phyloP scores from a whole-genome alignment of 345 rosid genomes.

The Brassica nigra region DNA sequence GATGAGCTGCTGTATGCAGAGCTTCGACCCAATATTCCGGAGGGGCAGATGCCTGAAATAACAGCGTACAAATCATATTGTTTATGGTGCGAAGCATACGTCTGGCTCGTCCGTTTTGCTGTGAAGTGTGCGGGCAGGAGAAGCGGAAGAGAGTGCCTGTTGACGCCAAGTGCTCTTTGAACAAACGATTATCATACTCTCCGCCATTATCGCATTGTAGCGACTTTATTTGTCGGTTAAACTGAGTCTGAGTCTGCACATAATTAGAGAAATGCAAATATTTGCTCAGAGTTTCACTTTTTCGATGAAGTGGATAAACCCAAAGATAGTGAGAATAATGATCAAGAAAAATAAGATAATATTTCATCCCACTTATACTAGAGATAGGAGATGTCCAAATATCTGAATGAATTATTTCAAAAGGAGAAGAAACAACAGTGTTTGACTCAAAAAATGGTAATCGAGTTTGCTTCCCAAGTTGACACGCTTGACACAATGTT shows the following conservation, averaged over 20 bases:
- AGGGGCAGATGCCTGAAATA: background rate
- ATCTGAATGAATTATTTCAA: background rate
- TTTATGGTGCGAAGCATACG: background rate
- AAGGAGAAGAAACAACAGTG: background rate
- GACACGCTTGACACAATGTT: background rate
- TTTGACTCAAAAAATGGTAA: background rate
- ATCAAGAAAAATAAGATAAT: background rate
- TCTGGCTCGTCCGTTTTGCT: background rate
- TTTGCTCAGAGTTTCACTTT: background rate
- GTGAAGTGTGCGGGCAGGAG: background rate
- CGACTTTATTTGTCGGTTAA: background rate
- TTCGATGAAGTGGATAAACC: background rate
- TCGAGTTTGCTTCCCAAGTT: background rate
- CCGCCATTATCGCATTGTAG: background rate
- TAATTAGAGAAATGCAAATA: background rate
- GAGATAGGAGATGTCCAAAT: background rate
- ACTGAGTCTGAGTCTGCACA: background rate
- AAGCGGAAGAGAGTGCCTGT: background rate
- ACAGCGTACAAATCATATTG: background rate
- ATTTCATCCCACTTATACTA: background rate
- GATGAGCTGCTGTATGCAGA: background rate
- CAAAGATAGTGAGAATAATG: background rate
- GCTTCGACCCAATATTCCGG: background rate
- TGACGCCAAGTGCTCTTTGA: background rate
- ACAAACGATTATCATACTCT: background rate